phyloP scores from a whole-genome alignment of 164 flowering plant genomes.

The Sextonia rubra region DNA sequence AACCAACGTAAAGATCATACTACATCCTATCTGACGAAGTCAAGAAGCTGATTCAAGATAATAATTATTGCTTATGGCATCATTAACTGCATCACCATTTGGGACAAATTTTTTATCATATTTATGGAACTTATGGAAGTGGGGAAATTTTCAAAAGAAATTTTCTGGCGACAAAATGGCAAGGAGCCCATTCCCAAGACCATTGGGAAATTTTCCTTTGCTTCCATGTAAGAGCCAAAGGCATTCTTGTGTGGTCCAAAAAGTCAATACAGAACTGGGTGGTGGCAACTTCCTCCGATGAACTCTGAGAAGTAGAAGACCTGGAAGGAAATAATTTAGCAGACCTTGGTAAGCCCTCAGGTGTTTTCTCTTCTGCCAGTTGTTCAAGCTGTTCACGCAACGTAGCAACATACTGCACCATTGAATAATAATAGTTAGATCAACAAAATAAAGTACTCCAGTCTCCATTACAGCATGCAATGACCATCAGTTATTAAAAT shows the following conservation, averaged over 20 bases:
- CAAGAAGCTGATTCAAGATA: no score
- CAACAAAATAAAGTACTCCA: background rate
- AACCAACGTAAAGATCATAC: no score
- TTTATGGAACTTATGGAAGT: no score
- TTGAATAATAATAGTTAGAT: background rate
- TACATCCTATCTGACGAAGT: no score
- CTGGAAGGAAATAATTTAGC: constrained; percentile 1
- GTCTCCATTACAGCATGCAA: background rate
- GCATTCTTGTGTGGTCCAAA: background rate
- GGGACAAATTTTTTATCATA: background rate
- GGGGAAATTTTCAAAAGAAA: background rate
- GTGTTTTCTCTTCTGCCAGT: constrained; percentile 63
- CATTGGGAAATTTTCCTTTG: background rate
- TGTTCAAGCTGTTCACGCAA: constrained; percentile 81
- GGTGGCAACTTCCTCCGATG: background rate
- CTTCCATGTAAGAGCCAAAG: background rate
- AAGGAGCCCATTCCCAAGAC: background rate
- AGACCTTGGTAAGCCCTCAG: constrained; percentile 83
- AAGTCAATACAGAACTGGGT: background rate
- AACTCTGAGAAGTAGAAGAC: background rate
- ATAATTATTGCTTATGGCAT: background rate
- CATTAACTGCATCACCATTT: background rate
- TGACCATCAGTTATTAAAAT: background rate
- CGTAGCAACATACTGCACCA: constrained; percentile 77
- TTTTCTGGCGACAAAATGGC: background rate